A percentile compares a stretch with the other conserved stretches of the same genome.
Evolutionary conservation across 495 filamentous ascomycete species (phyloP).

Genomic region (Penicillium fimorum): DNA sequence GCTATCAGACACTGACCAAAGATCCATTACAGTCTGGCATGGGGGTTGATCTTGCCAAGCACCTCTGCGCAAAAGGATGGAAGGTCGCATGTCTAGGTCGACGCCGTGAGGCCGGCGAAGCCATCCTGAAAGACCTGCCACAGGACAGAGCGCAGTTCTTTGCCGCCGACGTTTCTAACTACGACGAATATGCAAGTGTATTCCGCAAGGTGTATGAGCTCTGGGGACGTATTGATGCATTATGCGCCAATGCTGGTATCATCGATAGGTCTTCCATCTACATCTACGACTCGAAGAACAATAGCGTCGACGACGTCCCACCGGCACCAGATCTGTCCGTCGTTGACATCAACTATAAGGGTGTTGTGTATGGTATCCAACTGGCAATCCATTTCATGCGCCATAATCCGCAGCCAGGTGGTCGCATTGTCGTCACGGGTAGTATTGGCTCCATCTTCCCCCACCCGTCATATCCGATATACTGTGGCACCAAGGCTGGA

Average conservation of each 20-base stretch:
- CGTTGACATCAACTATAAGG: conserved; percentile 32
- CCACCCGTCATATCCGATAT: conserved; percentile 28
- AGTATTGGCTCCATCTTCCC: conserved; percentile 30
- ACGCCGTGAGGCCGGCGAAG: conserved; percentile 17
- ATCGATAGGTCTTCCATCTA: conserved; percentile 31
- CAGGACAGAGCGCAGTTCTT: conserved; percentile 24
- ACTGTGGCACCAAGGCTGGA: conserved; percentile 31
- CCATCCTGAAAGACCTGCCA: conserved; percentile 15
- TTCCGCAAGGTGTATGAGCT: conserved; percentile 18
- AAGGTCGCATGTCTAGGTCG: conserved; percentile 29
- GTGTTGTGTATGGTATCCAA: conserved; percentile 28
- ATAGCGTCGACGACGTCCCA: conserved; percentile 25
- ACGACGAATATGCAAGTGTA: conserved; percentile 22
- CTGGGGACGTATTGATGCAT: conserved; percentile 30
- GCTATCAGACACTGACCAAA: background rate
- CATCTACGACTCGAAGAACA: conserved; percentile 16
- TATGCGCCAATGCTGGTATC: conserved; percentile 30
- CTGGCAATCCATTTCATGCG: conserved; percentile 36
- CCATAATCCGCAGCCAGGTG: conserved; percentile 27
- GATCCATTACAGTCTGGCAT: conserved; percentile 27
- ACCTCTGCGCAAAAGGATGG: conserved; percentile 27
- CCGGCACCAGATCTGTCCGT: conserved; percentile 24
- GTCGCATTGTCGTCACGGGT: conserved; percentile 28
- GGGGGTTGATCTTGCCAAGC: conserved; percentile 23
- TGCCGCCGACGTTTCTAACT: conserved; percentile 26